These are phyloP conservation scores for Penicillium crystallinum DNA, from an alignment of 495 filamentous ascomycete genomes.

Conservation along the genomic window DNA sequence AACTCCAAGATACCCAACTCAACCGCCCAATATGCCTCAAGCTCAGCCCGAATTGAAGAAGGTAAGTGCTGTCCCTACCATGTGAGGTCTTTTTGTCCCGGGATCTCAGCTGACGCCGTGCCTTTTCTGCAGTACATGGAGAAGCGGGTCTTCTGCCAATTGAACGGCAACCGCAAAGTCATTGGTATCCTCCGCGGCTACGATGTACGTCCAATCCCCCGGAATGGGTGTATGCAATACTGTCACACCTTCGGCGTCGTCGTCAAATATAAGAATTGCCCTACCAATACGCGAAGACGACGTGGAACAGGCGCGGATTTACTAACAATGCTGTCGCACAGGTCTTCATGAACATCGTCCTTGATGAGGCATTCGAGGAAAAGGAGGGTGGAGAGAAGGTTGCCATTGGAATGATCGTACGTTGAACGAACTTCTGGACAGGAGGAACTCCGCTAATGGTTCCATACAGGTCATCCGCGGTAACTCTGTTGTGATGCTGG, in stretches of 20 bases:
- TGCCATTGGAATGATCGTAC: constrained; percentile 86
- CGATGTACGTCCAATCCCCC: constrained; percentile 61
- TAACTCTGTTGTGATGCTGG: constrained; percentile 94
- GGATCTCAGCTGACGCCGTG: constrained; percentile 7
- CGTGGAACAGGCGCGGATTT: not conserved
- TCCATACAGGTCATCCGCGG: constrained; percentile 65
- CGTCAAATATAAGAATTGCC: not conserved
- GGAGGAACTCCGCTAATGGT: constrained; percentile 1
- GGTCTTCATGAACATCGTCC: constrained; percentile 98
- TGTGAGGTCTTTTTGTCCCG: not conserved
- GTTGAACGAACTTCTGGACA: constrained; percentile 10
- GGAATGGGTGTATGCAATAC: not conserved
- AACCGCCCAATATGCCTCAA: constrained; percentile 77
- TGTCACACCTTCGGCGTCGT: not conserved
- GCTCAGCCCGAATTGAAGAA: constrained; percentile 98
- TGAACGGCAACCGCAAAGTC: constrained; percentile 97
- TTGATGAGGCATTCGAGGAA: constrained; percentile 97
- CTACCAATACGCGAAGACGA: not conserved
- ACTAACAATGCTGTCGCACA: constrained; percentile 31
- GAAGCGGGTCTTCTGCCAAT: constrained; percentile 94
- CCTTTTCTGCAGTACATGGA: constrained; percentile 79
- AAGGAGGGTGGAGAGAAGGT: constrained; percentile 89
- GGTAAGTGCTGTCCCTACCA: constrained; percentile 43
- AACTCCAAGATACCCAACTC: constrained; percentile 14
- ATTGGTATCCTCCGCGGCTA: constrained; percentile 92